Base-by-base conservation (phyloP, 345 rosid species). In the Gossypium ekmanianum region DNA sequence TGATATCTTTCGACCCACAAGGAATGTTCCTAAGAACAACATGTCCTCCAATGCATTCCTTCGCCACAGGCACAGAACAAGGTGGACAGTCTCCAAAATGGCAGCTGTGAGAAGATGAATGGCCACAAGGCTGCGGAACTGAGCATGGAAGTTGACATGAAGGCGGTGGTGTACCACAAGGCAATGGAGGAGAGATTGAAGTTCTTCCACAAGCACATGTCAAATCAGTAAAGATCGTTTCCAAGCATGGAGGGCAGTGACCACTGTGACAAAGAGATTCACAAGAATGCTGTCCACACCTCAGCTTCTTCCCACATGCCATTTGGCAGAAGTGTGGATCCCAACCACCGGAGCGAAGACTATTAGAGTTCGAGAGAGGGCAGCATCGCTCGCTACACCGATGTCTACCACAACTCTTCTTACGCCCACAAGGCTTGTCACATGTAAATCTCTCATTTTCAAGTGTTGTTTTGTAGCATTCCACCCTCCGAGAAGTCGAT, bases 21-120 rank as follows among this genome's bases (percentile, higher is more conserved):
- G 97, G 97, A 79, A 95, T 88, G 84, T 95, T 95, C 80, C 98
- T 85, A 29, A 95, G 93, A 82, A 95, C 86, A 80, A 93, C 97
- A 78, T 93, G 99, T 22, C 98, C 97, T 64, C 97, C 99, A 57
- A 89, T 84, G 51, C 99, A 93, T 77, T 91, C 94, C 83, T 93
- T 95, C 55, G 94, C 96, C 59, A 91, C 84, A 34, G 97, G 98
- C 41, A 89, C 89, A 14, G 98, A 89, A 80, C 99, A 95, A 67
- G 99, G 92, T 13, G 97, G 98, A 81, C 99, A 95, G 71, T 95
- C 98, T 45, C 98, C 98, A 80, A 91, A 90, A 85, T 95, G 99
- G 82, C 97, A 95, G 81, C 91, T 88, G 77, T 95, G 99, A n/a
- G 94, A 82, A 57, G 98, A 85, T 62, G 89, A 66, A 84, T 93